Evolutionary conservation across 225 moss, liverwort and hornwort genomes (phyloP).

Genomic region (Physcomitrium patens): DNA sequence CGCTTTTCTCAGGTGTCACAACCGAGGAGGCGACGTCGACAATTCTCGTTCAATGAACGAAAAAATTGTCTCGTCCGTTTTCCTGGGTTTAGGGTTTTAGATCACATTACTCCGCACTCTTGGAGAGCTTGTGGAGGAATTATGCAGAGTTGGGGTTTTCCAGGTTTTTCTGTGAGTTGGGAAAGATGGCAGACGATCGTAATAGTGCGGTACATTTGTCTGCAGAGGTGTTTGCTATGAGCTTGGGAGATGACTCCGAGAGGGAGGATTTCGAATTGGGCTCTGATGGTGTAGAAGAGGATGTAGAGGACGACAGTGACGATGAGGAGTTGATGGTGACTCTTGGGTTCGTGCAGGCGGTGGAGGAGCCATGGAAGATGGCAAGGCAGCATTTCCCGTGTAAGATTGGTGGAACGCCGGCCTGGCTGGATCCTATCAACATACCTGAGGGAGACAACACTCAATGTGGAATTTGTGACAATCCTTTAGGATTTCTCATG

Average conservation of each 20-base stretch:
- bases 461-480: slow-evolving; percentile 77
- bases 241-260: slow-evolving; percentile 29
- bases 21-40: slow-evolving; percentile 28
- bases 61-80: slow-evolving; percentile 23
- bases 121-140: background rate
- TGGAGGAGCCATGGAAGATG: slow-evolving; percentile 66
- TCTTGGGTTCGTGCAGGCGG: slow-evolving; percentile 65
- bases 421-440: slow-evolving; percentile 81
- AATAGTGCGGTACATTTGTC: slow-evolving; percentile 27
- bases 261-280: slow-evolving; percentile 33
- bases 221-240: slow-evolving; percentile 44
- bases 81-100: slow-evolving; percentile 40
- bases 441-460: slow-evolving; percentile 63
- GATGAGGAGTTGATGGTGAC: slow-evolving; percentile 60
- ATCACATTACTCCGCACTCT: too few species aligned
- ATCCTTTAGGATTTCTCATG: slow-evolving; percentile 73
- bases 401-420: slow-evolving; percentile 81
- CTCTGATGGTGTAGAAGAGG: slow-evolving; percentile 34
- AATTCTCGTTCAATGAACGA: slow-evolving; percentile 40
- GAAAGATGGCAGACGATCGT: slow-evolving; percentile 42
- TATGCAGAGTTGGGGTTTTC: background rate
- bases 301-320: slow-evolving; percentile 44
- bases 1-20: slow-evolving; percentile 27
- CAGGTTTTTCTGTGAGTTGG: background rate
- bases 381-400: slow-evolving; percentile 84